Conservation (phyloP, 306 rosid genomes). For the Castanospermum australe region DNA sequence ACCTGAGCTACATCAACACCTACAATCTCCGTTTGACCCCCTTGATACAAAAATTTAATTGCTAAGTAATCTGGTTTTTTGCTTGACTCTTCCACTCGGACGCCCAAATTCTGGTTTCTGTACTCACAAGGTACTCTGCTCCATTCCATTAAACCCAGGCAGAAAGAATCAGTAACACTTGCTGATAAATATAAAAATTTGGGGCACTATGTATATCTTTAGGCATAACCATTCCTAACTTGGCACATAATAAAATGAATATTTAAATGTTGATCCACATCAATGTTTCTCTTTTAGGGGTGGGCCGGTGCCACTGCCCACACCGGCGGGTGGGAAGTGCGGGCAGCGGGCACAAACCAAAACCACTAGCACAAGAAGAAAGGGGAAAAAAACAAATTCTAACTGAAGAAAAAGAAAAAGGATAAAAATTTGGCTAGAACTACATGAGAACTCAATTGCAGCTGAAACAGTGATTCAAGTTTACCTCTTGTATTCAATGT, state of each 20-base stretch:
- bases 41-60: conserved; percentile 73
- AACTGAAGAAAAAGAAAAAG: neutral
- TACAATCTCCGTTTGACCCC: conserved; percentile 94
- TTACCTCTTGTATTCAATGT: conserved; percentile 82
- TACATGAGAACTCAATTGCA: neutral
- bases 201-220: neutral
- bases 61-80: conserved; percentile 62
- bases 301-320: conserved; percentile 20
- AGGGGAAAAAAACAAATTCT: neutral
- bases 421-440: neutral
- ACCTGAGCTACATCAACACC: conserved; percentile 87
- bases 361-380: neutral
- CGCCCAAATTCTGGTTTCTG: conserved; percentile 57
- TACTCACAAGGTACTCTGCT: conserved; percentile 75
- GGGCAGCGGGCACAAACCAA: conserved; percentile 11
- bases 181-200: neutral
- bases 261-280: conserved; percentile 24
- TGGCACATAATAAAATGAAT: neutral
- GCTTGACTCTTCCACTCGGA: conserved; percentile 91
- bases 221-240: neutral
- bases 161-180: neutral
- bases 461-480: conserved; percentile 5
- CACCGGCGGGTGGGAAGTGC: conserved; percentile 31
- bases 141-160: conserved; percentile 15
- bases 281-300: neutral